A percentile compares a stretch with the other conserved stretches of the same genome.
Evolutionary conservation across 768 basidiomycete species (phyloP).

Genomic region (Tubosaeta sp.): DNA sequence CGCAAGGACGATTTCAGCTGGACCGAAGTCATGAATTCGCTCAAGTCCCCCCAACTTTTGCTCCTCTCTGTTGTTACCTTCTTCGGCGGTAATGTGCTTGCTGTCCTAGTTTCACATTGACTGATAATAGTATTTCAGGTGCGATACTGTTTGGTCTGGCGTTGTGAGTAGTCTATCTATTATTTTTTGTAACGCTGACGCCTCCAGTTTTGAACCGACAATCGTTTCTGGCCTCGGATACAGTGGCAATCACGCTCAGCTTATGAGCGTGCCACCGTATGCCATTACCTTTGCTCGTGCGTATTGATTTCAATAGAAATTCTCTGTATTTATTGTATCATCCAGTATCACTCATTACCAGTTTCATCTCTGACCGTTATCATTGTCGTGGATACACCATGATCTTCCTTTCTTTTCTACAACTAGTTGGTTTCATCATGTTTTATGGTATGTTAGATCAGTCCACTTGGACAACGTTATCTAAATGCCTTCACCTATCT

Average conservation of each 20-base stretch:
- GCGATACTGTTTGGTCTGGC: constrained; percentile 12
- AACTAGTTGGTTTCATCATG: constrained; percentile 50
- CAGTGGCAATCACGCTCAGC: constrained; percentile 47
- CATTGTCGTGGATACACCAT: constrained; percentile 45
- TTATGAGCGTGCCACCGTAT: constrained; percentile 60
- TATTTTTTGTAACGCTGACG: constrained; percentile 31
- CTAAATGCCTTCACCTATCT: background rate
- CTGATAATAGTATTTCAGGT: constrained; percentile 13
- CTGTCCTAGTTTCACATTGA: background rate
- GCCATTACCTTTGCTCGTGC: constrained; percentile 44
- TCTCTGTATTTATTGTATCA: background rate
- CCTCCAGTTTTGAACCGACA: constrained; percentile 62
- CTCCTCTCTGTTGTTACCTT: constrained; percentile 48
- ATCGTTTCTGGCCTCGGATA: constrained; percentile 65
- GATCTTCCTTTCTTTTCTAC: constrained; percentile 41
- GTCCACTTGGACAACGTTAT: background rate
- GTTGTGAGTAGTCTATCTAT: constrained; percentile 18
- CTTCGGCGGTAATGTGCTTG: constrained; percentile 40
- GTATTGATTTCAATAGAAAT: constrained; percentile 9
- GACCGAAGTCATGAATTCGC: constrained; percentile 48
- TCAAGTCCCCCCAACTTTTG: constrained; percentile 52
- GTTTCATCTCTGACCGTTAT: constrained; percentile 52
- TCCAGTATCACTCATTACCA: constrained; percentile 33
- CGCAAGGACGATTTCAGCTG: constrained; percentile 49
- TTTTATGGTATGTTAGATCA: constrained; percentile 41